phyloP scores from a whole-genome alignment of 2,329 filamentous ascomycete genomes.

The Fusarium bactridioides region DNA sequence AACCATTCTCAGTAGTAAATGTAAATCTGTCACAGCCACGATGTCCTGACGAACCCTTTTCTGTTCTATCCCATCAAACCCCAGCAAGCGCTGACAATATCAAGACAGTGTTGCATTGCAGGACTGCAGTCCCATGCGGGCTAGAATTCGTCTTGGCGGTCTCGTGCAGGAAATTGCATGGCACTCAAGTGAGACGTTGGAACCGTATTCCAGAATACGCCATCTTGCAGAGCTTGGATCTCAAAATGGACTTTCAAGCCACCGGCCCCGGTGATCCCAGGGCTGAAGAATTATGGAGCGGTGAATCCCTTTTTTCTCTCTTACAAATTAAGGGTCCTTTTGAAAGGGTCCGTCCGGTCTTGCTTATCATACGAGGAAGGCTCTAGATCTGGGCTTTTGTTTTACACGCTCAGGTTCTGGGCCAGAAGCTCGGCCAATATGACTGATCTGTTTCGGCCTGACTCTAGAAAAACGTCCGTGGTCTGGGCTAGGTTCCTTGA shows the following conservation, averaged over 20 bases:
- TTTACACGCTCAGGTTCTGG: not conserved
- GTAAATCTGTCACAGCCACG: not conserved
- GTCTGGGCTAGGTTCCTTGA: not conserved
- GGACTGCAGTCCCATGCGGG: not conserved
- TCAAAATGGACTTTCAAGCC: constrained; percentile 1
- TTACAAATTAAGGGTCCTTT: constrained; percentile 11
- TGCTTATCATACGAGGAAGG: not conserved
- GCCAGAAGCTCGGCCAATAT: constrained; percentile 2
- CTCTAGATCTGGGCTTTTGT: not conserved
- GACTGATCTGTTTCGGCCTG: constrained; percentile 2
- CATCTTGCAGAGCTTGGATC: constrained; percentile 13
- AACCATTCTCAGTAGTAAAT: not conserved
- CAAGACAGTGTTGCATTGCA: constrained; percentile 9
- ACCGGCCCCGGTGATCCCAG: constrained; percentile 2
- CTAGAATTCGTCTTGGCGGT: not conserved
- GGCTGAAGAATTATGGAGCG: constrained; percentile 11
- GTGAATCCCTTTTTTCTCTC: not conserved
- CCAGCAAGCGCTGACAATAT: not conserved
- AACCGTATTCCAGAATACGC: constrained; percentile 25
- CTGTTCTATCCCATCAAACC: not conserved
- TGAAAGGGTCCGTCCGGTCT: not conserved
- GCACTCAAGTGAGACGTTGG: constrained; percentile 11
- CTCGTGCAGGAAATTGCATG: constrained; percentile 15
- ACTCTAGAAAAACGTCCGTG: not conserved
- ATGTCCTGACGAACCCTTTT: not conserved